Evolutionary conservation across 805 yeast genomes (phyloP), one percentile per base, ranked within the genome.

Genomic region (Candida michaelii): DNA sequence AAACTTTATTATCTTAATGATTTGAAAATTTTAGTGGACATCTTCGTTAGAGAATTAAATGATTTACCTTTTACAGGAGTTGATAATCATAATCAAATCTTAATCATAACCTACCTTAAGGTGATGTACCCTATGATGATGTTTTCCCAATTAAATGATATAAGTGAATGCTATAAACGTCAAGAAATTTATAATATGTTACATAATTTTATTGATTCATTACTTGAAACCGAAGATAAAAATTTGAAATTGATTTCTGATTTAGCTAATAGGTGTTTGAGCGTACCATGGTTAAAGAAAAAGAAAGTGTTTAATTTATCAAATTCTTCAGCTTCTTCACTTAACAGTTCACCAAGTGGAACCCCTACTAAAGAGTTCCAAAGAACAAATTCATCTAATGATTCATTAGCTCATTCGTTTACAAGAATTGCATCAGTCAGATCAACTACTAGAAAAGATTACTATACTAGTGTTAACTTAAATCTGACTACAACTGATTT

Each of bases 1-100:
- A 85, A 83, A 45, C 72, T 83, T 52, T 78, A 89, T 37, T 90
- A 90, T 57, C 69, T 87, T 47, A 90, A 90, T 54, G 98, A 90
- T 58, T 64, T 90, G 45, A 82, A 84, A 52, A 95, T 90, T 5
- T 74, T 90, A 43, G 81, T 85, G 11, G 96, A 89, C 55, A 89
- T 90, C 8, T 71, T 90, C 40, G 71, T 90, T 1, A 68, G 98
- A 40, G 96, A 90, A 56, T 68, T 91, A 41, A 76, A 77, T 50
- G 82, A 90, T 54, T 61, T 88, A 30, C 77, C 89, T 16, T 70
- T 62, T 40, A 74, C 71, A 10, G 77, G 76, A 15, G 83, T 75
- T 44, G 63, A 74, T 8, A 63, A 82, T 30, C 78, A 86, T 42
- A 82, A 83, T 54, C 79, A 89, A 9, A 47, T 61, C 15, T 48